Evolutionary conservation across 352 stramenopile genomes (phyloP).

Genomic region (Globisporangium solare): DNA sequence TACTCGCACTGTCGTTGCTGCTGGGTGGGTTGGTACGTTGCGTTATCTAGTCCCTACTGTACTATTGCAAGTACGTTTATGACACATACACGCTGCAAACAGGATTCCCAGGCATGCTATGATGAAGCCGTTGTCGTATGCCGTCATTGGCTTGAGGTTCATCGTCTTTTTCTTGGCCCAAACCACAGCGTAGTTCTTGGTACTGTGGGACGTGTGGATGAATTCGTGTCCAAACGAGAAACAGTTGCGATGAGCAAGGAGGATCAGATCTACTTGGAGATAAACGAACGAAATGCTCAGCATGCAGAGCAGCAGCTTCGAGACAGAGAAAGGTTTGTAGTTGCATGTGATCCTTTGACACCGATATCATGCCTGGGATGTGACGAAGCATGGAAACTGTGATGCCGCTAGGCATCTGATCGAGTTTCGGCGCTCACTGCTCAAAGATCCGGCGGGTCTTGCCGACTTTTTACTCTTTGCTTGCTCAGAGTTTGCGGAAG

Average conservation of each 20-base stretch:
- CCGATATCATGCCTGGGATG: too few relatives aligned
- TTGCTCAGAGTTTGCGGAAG: constrained; percentile 45
- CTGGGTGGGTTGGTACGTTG: constrained; percentile 38
- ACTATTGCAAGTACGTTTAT: background rate
- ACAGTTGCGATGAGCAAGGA: constrained; percentile 25
- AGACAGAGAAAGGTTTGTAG: constrained; percentile 25
- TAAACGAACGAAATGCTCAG: constrained; percentile 17
- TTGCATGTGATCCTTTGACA: too few relatives aligned
- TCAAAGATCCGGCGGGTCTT: constrained; percentile 27
- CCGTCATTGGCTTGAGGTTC: constrained; percentile 17
- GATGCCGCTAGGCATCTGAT: constrained; percentile 21
- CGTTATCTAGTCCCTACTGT: background rate
- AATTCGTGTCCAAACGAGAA: constrained; percentile 36
- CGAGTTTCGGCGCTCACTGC: constrained; percentile 31
- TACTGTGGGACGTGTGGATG: constrained; percentile 21
- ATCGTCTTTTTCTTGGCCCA: constrained; percentile 1
- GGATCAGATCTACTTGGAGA: constrained; percentile 25
- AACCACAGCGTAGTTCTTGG: constrained; percentile 17
- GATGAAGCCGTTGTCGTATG: constrained; percentile 23
- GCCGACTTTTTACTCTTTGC: constrained; percentile 39
- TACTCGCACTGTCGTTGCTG: constrained; percentile 31
- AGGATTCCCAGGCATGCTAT: constrained; percentile 21
- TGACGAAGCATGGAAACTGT: too few relatives aligned
- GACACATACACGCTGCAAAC: background rate
- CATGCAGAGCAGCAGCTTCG: constrained; percentile 16